These are phyloP conservation scores for Vigna unguiculata DNA, from an alignment of 306 rosid species.

Conservation along the genomic window DNA sequence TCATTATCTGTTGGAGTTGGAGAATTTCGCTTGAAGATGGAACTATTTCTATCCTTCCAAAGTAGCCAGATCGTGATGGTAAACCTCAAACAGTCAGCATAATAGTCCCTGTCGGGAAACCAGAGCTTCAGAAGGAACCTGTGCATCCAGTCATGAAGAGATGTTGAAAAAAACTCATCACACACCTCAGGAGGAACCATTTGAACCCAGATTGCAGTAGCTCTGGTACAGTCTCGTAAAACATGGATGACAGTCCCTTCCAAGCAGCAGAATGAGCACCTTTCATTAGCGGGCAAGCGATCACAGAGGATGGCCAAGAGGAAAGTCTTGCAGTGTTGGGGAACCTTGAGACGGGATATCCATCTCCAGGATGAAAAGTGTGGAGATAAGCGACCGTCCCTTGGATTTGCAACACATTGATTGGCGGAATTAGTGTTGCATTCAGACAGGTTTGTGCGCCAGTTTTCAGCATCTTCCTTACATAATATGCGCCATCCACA, in stretches of 20 bases:
- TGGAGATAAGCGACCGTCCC: slow-evolving; percentile 9
- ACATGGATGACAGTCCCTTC: slow-evolving; percentile 29
- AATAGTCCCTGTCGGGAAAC: slow-evolving; percentile 23
- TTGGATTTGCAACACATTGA: not conserved
- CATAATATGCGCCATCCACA: slow-evolving; percentile 29
- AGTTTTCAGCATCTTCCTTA: slow-evolving; percentile 32
- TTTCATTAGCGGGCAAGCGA: slow-evolving; percentile 28
- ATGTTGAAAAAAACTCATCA: slow-evolving; percentile 32
- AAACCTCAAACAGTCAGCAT: slow-evolving; percentile 39
- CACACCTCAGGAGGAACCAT: slow-evolving; percentile 21
- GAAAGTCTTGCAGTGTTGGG: slow-evolving; percentile 32
- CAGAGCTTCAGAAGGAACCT: slow-evolving; percentile 35
- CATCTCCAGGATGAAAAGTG: slow-evolving; percentile 21
- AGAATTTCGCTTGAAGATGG: slow-evolving; percentile 5
- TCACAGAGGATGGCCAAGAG: slow-evolving; percentile 36
- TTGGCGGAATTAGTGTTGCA: slow-evolving; percentile 17
- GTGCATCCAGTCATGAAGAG: slow-evolving; percentile 43
- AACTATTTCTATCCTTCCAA: slow-evolving; percentile 34
- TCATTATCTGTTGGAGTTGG: slow-evolving; percentile 27
- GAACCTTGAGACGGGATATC: slow-evolving; percentile 34
- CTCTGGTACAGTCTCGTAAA: slow-evolving; percentile 33
- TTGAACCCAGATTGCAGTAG: slow-evolving; percentile 23
- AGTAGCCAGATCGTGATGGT: slow-evolving; percentile 27
- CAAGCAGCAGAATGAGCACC: slow-evolving; percentile 29
- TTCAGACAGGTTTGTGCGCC: slow-evolving; percentile 32